Conservation (phyloP, 1,284 basidiomycete species). For the Malassezia brasiliensis region DNA sequence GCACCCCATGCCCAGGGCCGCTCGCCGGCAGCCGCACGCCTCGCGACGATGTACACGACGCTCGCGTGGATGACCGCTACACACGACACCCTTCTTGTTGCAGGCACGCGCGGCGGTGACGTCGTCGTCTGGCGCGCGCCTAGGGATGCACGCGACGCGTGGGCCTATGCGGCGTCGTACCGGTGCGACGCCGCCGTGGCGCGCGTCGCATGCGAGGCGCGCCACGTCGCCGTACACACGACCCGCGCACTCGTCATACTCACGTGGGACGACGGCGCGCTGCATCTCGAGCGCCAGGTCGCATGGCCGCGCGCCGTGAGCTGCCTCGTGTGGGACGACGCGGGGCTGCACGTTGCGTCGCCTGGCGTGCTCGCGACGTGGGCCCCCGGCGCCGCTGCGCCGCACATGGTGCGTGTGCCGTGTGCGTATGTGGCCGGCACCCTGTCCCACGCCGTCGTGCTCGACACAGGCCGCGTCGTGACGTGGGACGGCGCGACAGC, state of each 20-base stretch:
- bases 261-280: not conserved
- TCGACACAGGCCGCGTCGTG: not conserved
- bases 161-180: not conserved
- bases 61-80: not conserved
- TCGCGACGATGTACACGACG: not conserved
- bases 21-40: not conserved
- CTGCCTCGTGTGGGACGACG: not conserved
- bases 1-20: not conserved
- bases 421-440: not conserved
- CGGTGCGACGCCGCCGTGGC: not conserved
- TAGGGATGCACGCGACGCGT: too few species aligned
- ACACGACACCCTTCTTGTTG: conserved; percentile 1
- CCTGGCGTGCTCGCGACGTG: not conserved
- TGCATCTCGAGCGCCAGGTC: not conserved
- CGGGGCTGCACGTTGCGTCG: not conserved
- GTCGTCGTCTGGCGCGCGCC: conserved; percentile 6
- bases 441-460: not conserved
- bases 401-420: not conserved
- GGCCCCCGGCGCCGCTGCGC: not conserved
- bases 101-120: conserved; percentile 12
- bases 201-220: not conserved
- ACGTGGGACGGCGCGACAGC: not conserved
- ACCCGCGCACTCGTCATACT: not conserved
- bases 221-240: conserved; percentile 1
- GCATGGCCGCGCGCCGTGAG: not conserved